Conservation (phyloP, 371 early-diverging fungal species). For the Conidiobolus incongruus region DNA sequence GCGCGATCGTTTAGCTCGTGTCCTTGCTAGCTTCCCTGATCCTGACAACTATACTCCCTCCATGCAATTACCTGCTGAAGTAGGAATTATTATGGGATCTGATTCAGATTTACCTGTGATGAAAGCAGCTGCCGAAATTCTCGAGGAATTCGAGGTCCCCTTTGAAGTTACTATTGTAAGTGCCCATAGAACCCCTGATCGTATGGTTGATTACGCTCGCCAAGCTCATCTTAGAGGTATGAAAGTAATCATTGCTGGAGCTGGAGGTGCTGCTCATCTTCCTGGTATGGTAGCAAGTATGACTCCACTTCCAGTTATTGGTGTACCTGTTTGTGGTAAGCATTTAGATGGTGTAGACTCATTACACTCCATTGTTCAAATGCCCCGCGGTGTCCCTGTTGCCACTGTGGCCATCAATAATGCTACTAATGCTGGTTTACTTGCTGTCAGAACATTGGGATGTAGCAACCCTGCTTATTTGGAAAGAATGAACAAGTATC, state of each 20-base stretch:
- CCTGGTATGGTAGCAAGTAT: slow-evolving; percentile 96
- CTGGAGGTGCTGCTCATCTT: slow-evolving; percentile 94
- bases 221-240: slow-evolving; percentile 72
- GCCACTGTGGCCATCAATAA: slow-evolving; percentile 96
- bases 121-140: slow-evolving; percentile 68
- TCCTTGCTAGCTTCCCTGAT: slow-evolving; percentile 14
- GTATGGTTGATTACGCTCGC: slow-evolving; percentile 79
- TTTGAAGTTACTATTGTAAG: slow-evolving; percentile 87
- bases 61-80: slow-evolving; percentile 31
- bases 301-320: slow-evolving; percentile 89
- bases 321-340: slow-evolving; percentile 85
- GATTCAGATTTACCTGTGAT: slow-evolving; percentile 90
- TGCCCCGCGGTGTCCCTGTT: slow-evolving; percentile 95
- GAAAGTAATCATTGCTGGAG: slow-evolving; percentile 88
- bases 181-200: slow-evolving; percentile 85
- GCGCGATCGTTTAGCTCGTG: slow-evolving; percentile 27
- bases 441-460: slow-evolving; percentile 85
- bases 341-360: slow-evolving; percentile 88
- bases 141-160: slow-evolving; percentile 72
- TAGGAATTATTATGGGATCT: slow-evolving; percentile 93
- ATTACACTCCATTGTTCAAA: slow-evolving; percentile 88
- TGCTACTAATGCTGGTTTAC: slow-evolving; percentile 78
- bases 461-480: slow-evolving; percentile 44
- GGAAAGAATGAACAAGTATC: slow-evolving; percentile 51
- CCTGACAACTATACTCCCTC: neutral